Percentiles rank a stretch among this genome's conserved stretches.
Conservation (phyloP, 768 basidiomycete genomes). For the Mycena rosella region DNA sequence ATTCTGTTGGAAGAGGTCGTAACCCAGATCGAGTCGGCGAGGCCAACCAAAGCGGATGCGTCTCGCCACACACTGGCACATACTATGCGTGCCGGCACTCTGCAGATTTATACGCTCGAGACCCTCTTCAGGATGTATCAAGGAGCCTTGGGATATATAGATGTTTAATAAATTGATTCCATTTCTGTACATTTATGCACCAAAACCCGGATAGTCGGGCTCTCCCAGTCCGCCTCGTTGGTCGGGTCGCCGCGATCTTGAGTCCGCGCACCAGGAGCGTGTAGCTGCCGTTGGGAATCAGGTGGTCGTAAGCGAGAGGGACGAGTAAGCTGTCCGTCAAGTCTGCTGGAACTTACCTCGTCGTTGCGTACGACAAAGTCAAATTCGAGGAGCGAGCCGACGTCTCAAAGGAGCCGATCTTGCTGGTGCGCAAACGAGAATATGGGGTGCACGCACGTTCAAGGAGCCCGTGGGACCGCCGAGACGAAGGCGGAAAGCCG, state of each 20-base stretch:
- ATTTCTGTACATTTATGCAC: background rate
- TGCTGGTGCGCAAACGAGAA: slow-evolving; percentile 54
- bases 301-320: slow-evolving; percentile 43
- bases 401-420: slow-evolving; percentile 53
- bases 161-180: too few relatives aligned
- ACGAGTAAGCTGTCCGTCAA: slow-evolving; percentile 45
- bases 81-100: too few relatives aligned
- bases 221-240: slow-evolving; percentile 60
- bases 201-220: slow-evolving; percentile 52
- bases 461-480: slow-evolving; percentile 55
- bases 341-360: slow-evolving; percentile 38
- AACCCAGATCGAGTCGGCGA: too few relatives aligned
- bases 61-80: too few relatives aligned
- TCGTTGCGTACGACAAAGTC: slow-evolving; percentile 31
- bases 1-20: too few relatives aligned
- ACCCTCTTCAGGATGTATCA: too few relatives aligned
- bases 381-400: slow-evolving; percentile 27
- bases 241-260: slow-evolving; percentile 55
- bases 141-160: too few relatives aligned
- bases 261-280: slow-evolving; percentile 55
- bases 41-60: too few relatives aligned
- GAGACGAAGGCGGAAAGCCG: slow-evolving; percentile 60
- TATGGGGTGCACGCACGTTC: slow-evolving; percentile 42
- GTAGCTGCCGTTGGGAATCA: slow-evolving; percentile 60
- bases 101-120: too few relatives aligned